Conservation (phyloP, 148 eudicot species). For the Amaranthus palmeri region DNA sequence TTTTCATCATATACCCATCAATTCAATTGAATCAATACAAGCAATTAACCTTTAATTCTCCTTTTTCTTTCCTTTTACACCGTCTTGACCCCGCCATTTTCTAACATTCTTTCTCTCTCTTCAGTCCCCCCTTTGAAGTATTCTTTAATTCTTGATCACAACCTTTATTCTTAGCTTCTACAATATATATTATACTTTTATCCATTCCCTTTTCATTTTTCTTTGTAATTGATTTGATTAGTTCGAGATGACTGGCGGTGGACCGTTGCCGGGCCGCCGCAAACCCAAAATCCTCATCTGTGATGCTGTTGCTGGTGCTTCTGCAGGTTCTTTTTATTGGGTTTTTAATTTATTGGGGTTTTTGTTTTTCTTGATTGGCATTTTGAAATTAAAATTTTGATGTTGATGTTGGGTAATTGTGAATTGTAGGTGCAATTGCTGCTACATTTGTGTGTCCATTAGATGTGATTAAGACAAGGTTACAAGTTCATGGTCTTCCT, state of each 20-base stretch:
- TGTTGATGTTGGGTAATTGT: background rate
- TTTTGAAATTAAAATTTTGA: background rate
- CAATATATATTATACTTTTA: background rate
- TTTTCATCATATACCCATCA: background rate
- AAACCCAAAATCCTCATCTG: slow-evolving; percentile 33
- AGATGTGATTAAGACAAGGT: slow-evolving; percentile 88
- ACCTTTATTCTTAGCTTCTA: background rate
- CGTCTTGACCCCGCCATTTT: slow-evolving; percentile 27
- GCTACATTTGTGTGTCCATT: slow-evolving; percentile 85
- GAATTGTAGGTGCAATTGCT: slow-evolving; percentile 69
- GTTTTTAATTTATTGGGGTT: background rate
- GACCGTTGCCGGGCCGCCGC: slow-evolving; percentile 31
- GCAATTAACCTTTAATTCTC: too few species aligned
- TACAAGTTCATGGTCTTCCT: slow-evolving; percentile 78
- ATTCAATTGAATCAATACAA: too few species aligned
- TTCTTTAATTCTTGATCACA: slow-evolving; percentile 7
- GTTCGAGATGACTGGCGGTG: slow-evolving; percentile 27
- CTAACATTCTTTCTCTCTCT: slow-evolving; percentile 9
- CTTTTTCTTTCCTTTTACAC: slow-evolving; percentile 12
- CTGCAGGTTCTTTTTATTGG: slow-evolving; percentile 46
- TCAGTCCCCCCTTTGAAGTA: background rate
- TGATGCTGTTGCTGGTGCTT: slow-evolving; percentile 75
- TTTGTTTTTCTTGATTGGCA: slow-evolving; percentile 3
- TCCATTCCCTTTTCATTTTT: background rate
- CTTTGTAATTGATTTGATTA: background rate